Conservation (phyloP, 345 rosid genomes). For the Heritiera fomes region DNA sequence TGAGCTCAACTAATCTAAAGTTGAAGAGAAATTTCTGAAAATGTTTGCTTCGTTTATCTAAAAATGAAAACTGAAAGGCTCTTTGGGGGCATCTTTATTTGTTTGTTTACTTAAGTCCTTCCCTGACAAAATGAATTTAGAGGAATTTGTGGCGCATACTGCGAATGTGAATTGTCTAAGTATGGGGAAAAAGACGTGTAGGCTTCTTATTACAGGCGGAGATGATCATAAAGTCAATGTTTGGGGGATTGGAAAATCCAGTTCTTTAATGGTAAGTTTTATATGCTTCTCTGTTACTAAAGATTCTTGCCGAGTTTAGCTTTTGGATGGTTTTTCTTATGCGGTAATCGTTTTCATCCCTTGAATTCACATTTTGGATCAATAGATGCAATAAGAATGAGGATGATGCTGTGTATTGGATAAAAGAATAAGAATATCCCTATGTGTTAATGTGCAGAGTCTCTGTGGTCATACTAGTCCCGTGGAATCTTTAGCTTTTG, state of each 20-base stretch:
- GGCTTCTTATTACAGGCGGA: conserved; percentile 81
- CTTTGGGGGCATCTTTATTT: neutral
- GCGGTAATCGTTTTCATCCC: neutral
- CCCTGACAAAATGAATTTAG: conserved; percentile 62
- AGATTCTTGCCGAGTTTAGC: conserved; percentile 5
- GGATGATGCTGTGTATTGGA: neutral
- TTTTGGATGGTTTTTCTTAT: neutral
- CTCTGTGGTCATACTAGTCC: conserved; percentile 72
- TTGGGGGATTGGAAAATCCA: conserved; percentile 89
- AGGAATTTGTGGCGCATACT: conserved; percentile 96
- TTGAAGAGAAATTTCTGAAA: neutral
- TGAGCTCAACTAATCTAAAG: conserved; percentile 8
- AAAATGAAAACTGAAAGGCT: neutral
- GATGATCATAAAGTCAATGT: conserved; percentile 92
- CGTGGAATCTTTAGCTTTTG: conserved; percentile 63
- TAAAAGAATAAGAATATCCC: conserved; percentile 19
- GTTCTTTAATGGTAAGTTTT: conserved; percentile 73
- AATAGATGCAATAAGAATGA: neutral
- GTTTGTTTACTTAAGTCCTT: conserved; percentile 18
- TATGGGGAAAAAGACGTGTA: conserved; percentile 77
- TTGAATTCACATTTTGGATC: neutral
- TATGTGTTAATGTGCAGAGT: conserved; percentile 44
- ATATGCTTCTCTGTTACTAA: conserved; percentile 12
- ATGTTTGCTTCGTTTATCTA: neutral
- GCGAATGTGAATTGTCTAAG: conserved; percentile 75